Evolutionary conservation across 129 eudicot species (phyloP), one percentile per base, ranked within the genome.

Genomic region (Lonicera japonica): DNA sequence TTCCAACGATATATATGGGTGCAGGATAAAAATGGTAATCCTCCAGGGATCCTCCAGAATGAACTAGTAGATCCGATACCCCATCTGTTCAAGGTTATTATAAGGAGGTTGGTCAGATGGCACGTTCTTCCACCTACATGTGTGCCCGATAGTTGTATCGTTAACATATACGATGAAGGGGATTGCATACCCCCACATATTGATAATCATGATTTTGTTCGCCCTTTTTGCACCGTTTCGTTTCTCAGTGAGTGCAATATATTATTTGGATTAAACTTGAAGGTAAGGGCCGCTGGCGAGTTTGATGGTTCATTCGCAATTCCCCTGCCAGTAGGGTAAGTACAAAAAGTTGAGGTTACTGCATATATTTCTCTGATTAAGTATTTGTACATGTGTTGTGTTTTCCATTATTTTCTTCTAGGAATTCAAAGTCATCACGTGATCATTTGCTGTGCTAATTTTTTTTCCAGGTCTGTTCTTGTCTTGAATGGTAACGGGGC

Each of bases 171-270:
- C 17, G 92, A 88, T 14, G 89, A 83, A 68, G 99, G 91, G 1
- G 99, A 94, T 67, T 94, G 99, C 75, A 94, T 94, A 70, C 99
- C 99, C 0, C 99, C 99, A 53, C 99, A 94, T 65, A 88, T 94
- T n/a, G 99, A 94, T 61, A 85, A 88, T 66, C 99, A 88, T 58
- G 99, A 94, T 64, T 94, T 94, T 64, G 61, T 85, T 16, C 80
- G 99, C 17, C 99, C 99, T 22, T 94, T 94, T 70, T 94, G 96
- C 70, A 94, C 99, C 0, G 96, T 94, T 11, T 94, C 99, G 6
- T 94, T 94, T 71, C 82, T 94, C 25, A 94, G 99, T 17, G 95
- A 88, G 73, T 94, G 99, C 71, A 54, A 85, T 41, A 94, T 94
- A 41, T 16, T 85, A 11, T 94, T 94, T 53, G 99, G 99, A 51